A percentile compares a stretch with the other conserved stretches of the same genome.
Evolutionary conservation across 73 alveolate species (phyloP).

Genomic region (Tetrahymena borealis): DNA sequence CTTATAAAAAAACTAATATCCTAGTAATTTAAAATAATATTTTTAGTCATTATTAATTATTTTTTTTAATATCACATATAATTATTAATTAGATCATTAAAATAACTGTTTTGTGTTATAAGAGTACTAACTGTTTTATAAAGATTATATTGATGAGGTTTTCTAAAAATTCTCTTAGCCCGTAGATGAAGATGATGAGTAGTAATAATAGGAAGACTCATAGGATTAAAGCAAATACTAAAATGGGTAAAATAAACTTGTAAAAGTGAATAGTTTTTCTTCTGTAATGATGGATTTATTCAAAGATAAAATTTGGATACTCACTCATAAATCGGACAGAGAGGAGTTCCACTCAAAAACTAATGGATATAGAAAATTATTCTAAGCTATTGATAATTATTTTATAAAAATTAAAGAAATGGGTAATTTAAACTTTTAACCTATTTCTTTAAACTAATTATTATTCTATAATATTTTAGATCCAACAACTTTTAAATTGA

Average conservation of each 20-base stretch:
- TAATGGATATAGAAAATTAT: neutral
- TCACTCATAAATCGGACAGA: neutral
- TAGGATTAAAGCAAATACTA: neutral
- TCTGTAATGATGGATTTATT: neutral
- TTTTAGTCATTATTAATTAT: neutral
- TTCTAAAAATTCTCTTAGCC: neutral
- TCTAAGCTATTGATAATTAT: neutral
- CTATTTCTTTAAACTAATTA: neutral
- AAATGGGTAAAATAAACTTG: neutral
- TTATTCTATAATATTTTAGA: neutral
- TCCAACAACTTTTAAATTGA: neutral
- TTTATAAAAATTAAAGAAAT: neutral
- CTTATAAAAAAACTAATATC: neutral
- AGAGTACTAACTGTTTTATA: neutral
- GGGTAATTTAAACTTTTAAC: neutral
- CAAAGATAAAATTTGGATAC: neutral
- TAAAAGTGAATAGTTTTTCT: neutral
- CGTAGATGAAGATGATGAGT: neutral
- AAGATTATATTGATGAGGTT: neutral
- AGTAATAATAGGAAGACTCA: neutral
- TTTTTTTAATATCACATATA: neutral
- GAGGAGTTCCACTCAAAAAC: neutral
- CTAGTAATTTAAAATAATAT: neutral
- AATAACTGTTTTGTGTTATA: neutral
- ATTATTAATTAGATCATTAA: neutral